These are phyloP conservation scores for Calocybe cyanea DNA, from an alignment of 768 basidiomycete genomes.

Conservation along the genomic window DNA sequence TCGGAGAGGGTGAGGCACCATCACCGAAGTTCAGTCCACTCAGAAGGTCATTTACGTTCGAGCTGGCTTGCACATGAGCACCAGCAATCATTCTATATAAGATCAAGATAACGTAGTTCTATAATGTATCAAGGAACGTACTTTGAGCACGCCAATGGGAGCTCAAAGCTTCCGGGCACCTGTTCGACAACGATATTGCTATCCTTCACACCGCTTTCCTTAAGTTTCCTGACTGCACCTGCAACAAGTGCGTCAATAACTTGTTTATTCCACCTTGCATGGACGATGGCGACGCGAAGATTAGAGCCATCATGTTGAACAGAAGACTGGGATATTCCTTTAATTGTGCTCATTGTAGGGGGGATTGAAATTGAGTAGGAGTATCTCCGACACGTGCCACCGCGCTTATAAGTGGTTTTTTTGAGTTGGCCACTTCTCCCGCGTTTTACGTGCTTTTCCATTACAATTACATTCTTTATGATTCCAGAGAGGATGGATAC, in stretches of 20 bases:
- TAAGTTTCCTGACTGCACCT: conserved; percentile 78
- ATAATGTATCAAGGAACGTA: conserved; percentile 34
- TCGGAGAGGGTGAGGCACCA: conserved; percentile 30
- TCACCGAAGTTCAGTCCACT: conserved; percentile 52
- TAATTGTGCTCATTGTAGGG: conserved; percentile 59
- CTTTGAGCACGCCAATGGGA: conserved; percentile 86
- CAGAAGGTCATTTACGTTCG: conserved; percentile 78
- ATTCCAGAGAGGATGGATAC: conserved; percentile 50
- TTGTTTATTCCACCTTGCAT: conserved; percentile 91
- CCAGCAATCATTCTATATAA: conserved; percentile 77
- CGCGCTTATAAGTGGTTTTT: conserved; percentile 23
- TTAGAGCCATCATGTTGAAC: conserved; percentile 71
- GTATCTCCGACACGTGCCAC: too few species aligned
- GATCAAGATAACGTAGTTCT: conserved; percentile 8
- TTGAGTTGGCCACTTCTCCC: too few species aligned
- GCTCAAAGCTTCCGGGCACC: conserved; percentile 93
- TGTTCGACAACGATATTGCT: conserved; percentile 87
- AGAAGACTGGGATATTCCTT: conserved; percentile 64
- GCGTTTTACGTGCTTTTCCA: too few species aligned
- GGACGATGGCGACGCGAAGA: conserved; percentile 87
- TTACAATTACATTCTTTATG: too few species aligned
- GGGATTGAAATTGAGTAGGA: conserved; percentile 14
- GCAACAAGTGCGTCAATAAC: conserved; percentile 84
- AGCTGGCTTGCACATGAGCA: conserved; percentile 75
- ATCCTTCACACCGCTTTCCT: conserved; percentile 82